Evolutionary conservation across 257 asterid species (phyloP).

Genomic region (Fraxinus cuspidata): DNA sequence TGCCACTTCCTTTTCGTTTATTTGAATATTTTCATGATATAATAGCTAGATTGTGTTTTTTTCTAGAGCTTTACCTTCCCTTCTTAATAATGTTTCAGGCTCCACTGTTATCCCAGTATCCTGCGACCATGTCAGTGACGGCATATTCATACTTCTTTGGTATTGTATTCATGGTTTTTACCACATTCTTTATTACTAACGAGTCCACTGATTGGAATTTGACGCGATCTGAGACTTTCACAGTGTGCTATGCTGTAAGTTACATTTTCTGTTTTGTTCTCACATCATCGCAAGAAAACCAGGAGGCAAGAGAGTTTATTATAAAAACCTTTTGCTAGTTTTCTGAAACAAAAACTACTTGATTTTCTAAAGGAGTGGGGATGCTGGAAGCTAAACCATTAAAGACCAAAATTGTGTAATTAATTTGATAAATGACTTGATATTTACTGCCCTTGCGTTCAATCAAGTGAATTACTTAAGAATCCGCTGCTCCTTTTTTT

Average conservation of each 20-base stretch:
- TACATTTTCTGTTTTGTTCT: background rate
- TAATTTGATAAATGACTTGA: background rate
- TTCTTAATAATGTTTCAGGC: constrained; percentile 57
- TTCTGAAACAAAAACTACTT: background rate
- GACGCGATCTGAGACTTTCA: constrained; percentile 67
- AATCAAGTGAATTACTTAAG: background rate
- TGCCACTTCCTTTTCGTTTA: constrained; percentile 7
- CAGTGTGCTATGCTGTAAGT: constrained; percentile 94
- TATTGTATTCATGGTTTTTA: constrained; percentile 59
- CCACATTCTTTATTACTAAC: constrained; percentile 54
- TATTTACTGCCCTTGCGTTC: background rate
- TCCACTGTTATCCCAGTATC: constrained; percentile 80
- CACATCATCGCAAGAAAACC: background rate
- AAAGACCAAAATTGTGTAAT: background rate
- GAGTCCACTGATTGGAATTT: constrained; percentile 79
- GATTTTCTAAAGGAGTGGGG: background rate
- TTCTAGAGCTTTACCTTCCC: constrained; percentile 26
- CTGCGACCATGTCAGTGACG: constrained; percentile 87
- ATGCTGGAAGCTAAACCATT: background rate
- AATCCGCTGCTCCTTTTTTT: background rate
- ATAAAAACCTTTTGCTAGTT: background rate
- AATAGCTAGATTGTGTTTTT: constrained; percentile 14
- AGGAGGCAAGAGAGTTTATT: background rate
- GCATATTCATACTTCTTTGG: constrained; percentile 87
- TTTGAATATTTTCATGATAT: constrained; percentile 6